Conservation (phyloP, 2,329 filamentous ascomycete genomes). For the Trichoderma citrinoviride region DNA sequence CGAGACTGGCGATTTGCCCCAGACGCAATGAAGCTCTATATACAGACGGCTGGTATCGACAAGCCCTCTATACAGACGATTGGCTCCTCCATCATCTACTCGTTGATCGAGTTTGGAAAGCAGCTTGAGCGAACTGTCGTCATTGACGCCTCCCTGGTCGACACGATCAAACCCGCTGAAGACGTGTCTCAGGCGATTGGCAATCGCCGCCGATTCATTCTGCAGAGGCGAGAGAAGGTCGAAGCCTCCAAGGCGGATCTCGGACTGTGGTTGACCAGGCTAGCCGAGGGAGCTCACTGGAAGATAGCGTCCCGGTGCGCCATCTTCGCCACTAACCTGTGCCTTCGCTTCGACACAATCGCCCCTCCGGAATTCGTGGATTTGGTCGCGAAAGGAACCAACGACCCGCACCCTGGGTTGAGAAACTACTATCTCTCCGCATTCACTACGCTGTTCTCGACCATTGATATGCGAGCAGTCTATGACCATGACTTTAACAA, state of each 20-base stretch:
- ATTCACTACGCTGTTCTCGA: constrained; percentile 73
- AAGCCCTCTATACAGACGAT: constrained; percentile 93
- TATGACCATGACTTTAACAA: constrained; percentile 86
- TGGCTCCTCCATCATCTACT: constrained; percentile 75
- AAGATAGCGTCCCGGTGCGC: constrained; percentile 89
- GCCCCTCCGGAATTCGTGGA: constrained; percentile 80
- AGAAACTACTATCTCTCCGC: constrained; percentile 78
- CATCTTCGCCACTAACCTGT: constrained; percentile 86
- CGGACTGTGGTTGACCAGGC: constrained; percentile 75
- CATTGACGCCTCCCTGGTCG: constrained; percentile 67
- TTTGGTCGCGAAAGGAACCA: constrained; percentile 76
- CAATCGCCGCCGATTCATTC: constrained; percentile 65
- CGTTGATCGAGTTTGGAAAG: constrained; percentile 88
- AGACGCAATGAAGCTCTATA: constrained; percentile 83
- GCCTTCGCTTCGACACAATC: constrained; percentile 85
- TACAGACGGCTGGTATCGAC: constrained; percentile 84
- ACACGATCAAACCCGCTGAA: constrained; percentile 66
- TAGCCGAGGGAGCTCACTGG: constrained; percentile 84
- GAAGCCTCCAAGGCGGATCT: constrained; percentile 80
- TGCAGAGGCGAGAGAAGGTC: constrained; percentile 70
- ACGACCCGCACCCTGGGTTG: constrained; percentile 85
- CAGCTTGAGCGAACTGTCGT: constrained; percentile 83
- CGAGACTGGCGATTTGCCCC: constrained; percentile 96
- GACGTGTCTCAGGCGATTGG: constrained; percentile 62
- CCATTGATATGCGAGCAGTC: constrained; percentile 80